phyloP scores from a whole-genome alignment of 495 filamentous ascomycete genomes.

The Daldinia caldariorum region DNA sequence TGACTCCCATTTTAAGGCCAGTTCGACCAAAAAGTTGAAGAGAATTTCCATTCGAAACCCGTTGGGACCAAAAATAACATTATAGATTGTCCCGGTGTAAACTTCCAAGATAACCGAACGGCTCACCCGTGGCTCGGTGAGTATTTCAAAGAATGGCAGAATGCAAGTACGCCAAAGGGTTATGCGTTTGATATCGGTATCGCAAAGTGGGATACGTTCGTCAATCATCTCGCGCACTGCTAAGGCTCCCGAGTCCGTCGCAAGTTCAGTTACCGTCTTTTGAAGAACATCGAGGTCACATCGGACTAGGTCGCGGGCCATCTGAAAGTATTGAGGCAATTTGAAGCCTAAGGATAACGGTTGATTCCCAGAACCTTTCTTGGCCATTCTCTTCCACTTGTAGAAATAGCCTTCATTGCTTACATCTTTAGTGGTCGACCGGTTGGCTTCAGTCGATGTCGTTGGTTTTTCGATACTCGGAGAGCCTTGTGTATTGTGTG shows the following conservation, averaged over 20 bases:
- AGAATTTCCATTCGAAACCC: neutral
- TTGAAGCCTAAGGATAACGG: neutral
- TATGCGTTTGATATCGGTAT: neutral
- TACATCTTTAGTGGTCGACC: neutral
- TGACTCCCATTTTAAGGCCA: neutral
- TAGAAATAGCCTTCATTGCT: neutral
- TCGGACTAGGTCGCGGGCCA: neutral
- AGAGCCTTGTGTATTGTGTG: neutral
- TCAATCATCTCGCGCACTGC: constrained; percentile 1
- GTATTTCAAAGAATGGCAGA: neutral
- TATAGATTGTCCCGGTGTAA: neutral
- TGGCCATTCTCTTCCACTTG: neutral
- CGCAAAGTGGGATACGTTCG: neutral
- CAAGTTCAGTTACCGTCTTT: constrained; percentile 1
- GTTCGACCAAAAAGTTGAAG: neutral
- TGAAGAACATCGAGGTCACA: neutral
- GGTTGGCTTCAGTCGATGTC: neutral
- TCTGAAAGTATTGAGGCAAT: neutral
- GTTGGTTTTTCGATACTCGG: neutral
- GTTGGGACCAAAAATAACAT: neutral
- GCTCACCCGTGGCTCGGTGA: neutral
- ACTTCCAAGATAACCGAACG: neutral
- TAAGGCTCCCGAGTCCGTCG: neutral
- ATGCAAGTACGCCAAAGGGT: neutral
- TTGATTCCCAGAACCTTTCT: neutral